phyloP scores from a whole-genome alignment of 495 filamentous ascomycete genomes.

The Acidomyces sp. region DNA sequence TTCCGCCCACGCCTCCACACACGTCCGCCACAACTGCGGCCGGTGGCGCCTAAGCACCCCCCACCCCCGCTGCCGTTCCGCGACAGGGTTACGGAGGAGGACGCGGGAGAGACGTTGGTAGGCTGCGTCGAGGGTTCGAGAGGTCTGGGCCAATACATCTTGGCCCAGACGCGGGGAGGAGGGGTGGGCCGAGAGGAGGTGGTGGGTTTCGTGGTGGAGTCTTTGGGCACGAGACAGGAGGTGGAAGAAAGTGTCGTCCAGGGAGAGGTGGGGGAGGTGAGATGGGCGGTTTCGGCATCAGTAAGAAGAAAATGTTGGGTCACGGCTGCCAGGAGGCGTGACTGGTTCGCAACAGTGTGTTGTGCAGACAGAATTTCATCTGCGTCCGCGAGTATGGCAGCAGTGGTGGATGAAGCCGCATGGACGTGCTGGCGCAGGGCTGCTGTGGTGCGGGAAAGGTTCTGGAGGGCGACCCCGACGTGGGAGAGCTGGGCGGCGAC shows the following conservation, averaged over 20 bases:
- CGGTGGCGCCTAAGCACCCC: too few species aligned
- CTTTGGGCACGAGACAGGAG: constrained; percentile 70
- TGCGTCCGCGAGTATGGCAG: constrained; percentile 66
- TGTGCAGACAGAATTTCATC: constrained; percentile 60
- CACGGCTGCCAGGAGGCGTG: constrained; percentile 70
- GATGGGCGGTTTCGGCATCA: constrained; percentile 55
- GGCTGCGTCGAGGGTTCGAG: constrained; percentile 70
- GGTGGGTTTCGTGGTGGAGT: constrained; percentile 75
- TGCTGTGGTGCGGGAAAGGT: constrained; percentile 65
- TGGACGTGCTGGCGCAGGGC: constrained; percentile 68
- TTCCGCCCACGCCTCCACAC: constrained; percentile 86
- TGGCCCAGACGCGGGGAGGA: too few species aligned
- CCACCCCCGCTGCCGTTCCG: too few species aligned
- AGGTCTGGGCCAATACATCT: constrained; percentile 83
- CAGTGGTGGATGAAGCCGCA: constrained; percentile 60
- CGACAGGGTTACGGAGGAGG: constrained; percentile 87
- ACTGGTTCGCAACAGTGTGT: constrained; percentile 69
- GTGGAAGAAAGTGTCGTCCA: constrained; percentile 76
- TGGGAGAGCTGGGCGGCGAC: constrained; percentile 88
- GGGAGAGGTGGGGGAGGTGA: too few species aligned
- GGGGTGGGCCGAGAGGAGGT: too few species aligned
- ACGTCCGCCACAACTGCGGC: constrained; percentile 85
- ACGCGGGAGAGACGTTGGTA: constrained; percentile 89
- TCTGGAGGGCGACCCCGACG: constrained; percentile 65
- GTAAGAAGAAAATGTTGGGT: constrained; percentile 72